Conservation (phyloP, 257 asterid genomes). For the Petrea volubilis region DNA sequence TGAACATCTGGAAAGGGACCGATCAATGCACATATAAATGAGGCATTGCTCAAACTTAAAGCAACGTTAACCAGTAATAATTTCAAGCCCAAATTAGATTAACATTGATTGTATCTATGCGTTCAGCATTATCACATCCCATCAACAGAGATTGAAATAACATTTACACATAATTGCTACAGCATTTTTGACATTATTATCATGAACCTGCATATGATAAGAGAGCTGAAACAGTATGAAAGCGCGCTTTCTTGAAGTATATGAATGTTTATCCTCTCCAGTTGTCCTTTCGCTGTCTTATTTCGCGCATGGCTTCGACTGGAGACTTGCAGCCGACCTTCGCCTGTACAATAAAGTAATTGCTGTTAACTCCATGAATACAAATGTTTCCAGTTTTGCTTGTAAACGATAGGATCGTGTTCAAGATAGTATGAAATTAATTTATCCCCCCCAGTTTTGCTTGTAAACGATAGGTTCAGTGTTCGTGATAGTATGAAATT, state of each 20-base stretch:
- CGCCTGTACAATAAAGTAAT: conserved; percentile 41
- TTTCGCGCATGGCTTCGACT: conserved; percentile 71
- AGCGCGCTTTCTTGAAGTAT: background rate
- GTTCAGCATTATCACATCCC: background rate
- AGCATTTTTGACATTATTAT: conserved; percentile 8
- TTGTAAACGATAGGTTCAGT: too few relatives aligned
- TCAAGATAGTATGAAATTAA: too few relatives aligned
- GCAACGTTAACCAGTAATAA: background rate
- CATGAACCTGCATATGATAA: background rate
- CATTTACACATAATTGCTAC: background rate
- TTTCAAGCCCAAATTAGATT: background rate
- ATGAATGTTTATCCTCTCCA: conserved; percentile 59
- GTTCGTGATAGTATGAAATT: too few relatives aligned
- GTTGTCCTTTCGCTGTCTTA: conserved; percentile 72
- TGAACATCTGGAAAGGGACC: background rate
- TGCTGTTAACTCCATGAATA: background rate
- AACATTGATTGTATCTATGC: background rate
- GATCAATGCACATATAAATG: background rate
- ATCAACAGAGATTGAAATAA: background rate
- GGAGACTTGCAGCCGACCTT: conserved; percentile 76
- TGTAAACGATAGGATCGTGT: too few relatives aligned
- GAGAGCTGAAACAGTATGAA: background rate
- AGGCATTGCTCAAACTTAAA: conserved; percentile 5
- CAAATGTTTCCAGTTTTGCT: background rate
- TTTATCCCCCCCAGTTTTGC: background rate